Evolutionary conservation across 208 protist species (phyloP).

Genomic region (Tetramitus jugosus): DNA sequence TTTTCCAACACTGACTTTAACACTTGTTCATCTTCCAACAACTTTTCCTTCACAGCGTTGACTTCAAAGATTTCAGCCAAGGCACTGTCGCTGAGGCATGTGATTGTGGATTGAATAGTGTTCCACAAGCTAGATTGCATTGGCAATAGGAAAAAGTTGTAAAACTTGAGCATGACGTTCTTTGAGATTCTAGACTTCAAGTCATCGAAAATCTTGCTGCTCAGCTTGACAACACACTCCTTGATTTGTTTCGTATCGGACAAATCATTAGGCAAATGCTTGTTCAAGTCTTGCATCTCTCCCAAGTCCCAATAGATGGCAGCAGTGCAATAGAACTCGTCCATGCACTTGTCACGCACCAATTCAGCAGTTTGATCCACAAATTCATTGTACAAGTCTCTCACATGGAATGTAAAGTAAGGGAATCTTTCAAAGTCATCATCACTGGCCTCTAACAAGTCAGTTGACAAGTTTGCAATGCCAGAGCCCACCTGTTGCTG

Average conservation of each 20-base stretch:
- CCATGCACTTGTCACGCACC: conserved; percentile 40
- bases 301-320: conserved; percentile 46
- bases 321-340: conserved; percentile 46
- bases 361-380: conserved; percentile 37
- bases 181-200: conserved; percentile 43
- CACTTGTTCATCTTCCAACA: conserved; percentile 43
- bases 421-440: conserved; percentile 43
- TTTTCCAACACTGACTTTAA: conserved; percentile 34
- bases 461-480: too few relatives aligned
- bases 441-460: too few relatives aligned
- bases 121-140: conserved; percentile 47
- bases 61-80: conserved; percentile 48
- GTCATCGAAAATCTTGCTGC: conserved; percentile 38
- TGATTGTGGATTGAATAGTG: conserved; percentile 42
- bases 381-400: conserved; percentile 45
- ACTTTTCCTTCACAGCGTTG: conserved; percentile 34
- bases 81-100: conserved; percentile 32
- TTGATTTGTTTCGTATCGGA: conserved; percentile 38
- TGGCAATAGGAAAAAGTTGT: conserved; percentile 50
- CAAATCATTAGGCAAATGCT: conserved; percentile 29
- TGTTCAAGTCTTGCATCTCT: conserved; percentile 28
- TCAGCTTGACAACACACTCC: conserved; percentile 34
- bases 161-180: conserved; percentile 52
- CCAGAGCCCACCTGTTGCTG: too few relatives aligned
- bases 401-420: conserved; percentile 46